These are phyloP conservation scores for Lantana camara DNA, from an alignment of 257 asterid genomes.

Conservation along the genomic window DNA sequence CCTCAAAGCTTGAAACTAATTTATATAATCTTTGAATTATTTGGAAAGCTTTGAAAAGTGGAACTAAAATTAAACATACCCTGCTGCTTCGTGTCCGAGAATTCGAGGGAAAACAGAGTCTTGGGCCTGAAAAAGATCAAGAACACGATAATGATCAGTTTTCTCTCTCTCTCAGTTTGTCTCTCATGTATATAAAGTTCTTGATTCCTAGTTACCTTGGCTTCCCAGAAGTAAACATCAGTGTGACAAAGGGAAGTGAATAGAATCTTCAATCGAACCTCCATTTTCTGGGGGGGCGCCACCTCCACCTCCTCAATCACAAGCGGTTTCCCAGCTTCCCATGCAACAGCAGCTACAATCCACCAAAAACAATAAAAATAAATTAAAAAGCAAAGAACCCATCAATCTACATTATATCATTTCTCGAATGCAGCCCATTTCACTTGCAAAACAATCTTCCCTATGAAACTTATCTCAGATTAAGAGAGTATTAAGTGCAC, in stretches of 20 bases:
- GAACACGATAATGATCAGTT: background rate
- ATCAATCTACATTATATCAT: background rate
- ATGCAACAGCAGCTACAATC: constrained; percentile 69
- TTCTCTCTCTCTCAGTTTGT: too few species aligned
- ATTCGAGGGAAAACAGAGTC: constrained; percentile 76
- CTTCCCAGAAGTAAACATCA: constrained; percentile 84
- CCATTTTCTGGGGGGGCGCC: constrained; percentile 82
- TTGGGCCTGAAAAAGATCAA: constrained; percentile 54
- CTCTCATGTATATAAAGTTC: background rate
- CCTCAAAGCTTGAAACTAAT: background rate
- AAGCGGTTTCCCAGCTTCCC: constrained; percentile 77
- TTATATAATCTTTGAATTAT: background rate
- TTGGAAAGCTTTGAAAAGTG: background rate
- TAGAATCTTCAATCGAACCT: constrained; percentile 69
- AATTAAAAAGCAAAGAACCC: background rate
- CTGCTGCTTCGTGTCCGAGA: constrained; percentile 85
- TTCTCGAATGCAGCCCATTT: background rate
- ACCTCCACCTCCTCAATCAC: constrained; percentile 77
- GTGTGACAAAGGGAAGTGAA: constrained; percentile 80
- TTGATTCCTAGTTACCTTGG: constrained; percentile 47
- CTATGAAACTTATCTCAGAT: too few species aligned
- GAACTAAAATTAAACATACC: constrained; percentile 42
- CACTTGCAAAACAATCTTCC: too few species aligned
- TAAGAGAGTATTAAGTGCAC: background rate
- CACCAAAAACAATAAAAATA: too few species aligned